These are phyloP conservation scores for Fusarium poae DNA, from an alignment of 2,329 filamentous ascomycete genomes.

Conservation along the genomic window DNA sequence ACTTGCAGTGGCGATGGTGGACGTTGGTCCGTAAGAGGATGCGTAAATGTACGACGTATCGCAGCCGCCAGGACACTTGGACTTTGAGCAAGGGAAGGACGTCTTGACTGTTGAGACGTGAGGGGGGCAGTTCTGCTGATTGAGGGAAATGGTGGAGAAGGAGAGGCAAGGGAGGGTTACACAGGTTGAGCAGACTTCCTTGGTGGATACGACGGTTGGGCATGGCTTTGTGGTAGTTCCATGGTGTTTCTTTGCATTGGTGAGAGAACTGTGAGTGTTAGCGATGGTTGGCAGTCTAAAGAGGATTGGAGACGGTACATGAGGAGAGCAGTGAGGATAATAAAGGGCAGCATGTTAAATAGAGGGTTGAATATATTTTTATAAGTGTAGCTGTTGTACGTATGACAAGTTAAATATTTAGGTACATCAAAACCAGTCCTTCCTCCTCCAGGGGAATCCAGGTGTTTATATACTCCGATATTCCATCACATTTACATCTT, in stretches of 20 bases:
- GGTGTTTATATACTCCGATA: constrained; percentile 11
- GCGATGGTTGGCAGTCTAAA: neutral
- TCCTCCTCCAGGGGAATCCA: too few relatives aligned
- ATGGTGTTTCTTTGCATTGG: constrained; percentile 16
- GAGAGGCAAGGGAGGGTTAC: constrained; percentile 49
- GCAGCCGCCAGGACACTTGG: constrained; percentile 45
- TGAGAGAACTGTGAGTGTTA: constrained; percentile 22
- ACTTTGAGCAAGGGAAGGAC: constrained; percentile 43
- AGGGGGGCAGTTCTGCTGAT: constrained; percentile 49
- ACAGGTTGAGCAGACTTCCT: constrained; percentile 53
- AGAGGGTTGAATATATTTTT: neutral
- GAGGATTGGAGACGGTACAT: constrained; percentile 10
- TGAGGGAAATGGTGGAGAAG: constrained; percentile 50
- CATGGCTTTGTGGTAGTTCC: constrained; percentile 40
- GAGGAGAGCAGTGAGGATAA: constrained; percentile 13
- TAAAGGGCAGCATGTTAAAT: constrained; percentile 23
- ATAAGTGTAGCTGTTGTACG: neutral
- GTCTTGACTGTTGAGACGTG: constrained; percentile 48
- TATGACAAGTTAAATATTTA: too few relatives aligned
- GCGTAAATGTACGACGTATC: constrained; percentile 44
- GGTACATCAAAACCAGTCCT: neutral
- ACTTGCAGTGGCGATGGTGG: neutral
- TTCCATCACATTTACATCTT: neutral
- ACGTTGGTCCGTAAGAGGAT: constrained; percentile 32
- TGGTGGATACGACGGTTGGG: constrained; percentile 53